A percentile compares a stretch with the other conserved stretches of the same genome.
Evolutionary conservation across 2,329 filamentous ascomycete genomes (phyloP).

Genomic region (Trichoderma sp.): DNA sequence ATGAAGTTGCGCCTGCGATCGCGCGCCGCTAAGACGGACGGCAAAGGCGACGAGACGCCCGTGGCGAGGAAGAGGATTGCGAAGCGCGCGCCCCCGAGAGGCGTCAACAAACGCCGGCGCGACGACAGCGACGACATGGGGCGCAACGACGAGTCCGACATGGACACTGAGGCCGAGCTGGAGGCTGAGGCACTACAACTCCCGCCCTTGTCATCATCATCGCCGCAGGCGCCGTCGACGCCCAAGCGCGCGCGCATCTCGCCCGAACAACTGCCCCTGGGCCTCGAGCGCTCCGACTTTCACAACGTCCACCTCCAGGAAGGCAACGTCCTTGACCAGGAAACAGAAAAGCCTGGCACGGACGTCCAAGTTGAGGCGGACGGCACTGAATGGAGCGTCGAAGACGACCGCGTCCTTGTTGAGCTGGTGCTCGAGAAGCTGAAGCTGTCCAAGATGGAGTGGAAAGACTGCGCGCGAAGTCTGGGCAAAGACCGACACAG

Average conservation of each 20-base stretch:
- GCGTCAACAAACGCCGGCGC: constrained; percentile 54
- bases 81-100: constrained; percentile 49
- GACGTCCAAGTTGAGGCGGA: constrained; percentile 45
- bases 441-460: constrained; percentile 61
- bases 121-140: constrained; percentile 45
- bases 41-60: constrained; percentile 6
- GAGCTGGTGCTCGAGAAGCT: constrained; percentile 66
- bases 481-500: constrained; percentile 59
- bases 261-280: constrained; percentile 58
- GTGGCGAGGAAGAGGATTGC: constrained; percentile 45
- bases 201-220: neutral
- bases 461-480: constrained; percentile 64
- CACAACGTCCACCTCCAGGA: constrained; percentile 45
- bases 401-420: constrained; percentile 64
- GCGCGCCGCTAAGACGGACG: constrained; percentile 33
- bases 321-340: constrained; percentile 28
- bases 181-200: constrained; percentile 11
- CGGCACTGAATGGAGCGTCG: constrained; percentile 55
- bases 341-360: constrained; percentile 30
- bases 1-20: constrained; percentile 56
- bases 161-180: constrained; percentile 33
- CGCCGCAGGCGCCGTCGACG: constrained; percentile 44
- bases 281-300: constrained; percentile 57
- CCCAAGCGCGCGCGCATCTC: constrained; percentile 61
- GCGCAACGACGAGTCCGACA: constrained; percentile 35